phyloP scores from a whole-genome alignment of 305 asterid genomes.

The Coffea humblotiana region DNA sequence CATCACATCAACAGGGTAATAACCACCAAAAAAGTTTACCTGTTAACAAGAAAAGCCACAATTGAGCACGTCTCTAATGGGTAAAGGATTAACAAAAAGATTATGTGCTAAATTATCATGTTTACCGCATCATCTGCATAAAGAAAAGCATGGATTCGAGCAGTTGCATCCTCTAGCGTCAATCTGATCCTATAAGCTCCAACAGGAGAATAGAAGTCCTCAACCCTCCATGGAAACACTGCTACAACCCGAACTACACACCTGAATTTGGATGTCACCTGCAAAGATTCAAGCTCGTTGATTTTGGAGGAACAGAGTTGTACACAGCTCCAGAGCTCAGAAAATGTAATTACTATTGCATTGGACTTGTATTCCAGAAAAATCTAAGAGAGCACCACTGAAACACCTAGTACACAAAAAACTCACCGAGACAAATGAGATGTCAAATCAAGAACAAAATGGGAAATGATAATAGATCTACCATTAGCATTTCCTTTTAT shows the following conservation, averaged over 20 bases:
- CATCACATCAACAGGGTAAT: slow-evolving; percentile 37
- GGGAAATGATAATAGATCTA: not conserved
- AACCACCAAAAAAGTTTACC: slow-evolving; percentile 49
- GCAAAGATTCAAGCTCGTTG: slow-evolving; percentile 24
- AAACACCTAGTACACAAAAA: not conserved
- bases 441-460: not conserved
- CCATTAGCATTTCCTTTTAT: not conserved
- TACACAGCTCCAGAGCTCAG: not conserved
- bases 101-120: not conserved
- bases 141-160: slow-evolving; percentile 73
- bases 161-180: slow-evolving; percentile 90
- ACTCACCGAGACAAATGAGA: not conserved
- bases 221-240: slow-evolving; percentile 53
- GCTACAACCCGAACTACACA: slow-evolving; percentile 76
- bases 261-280: slow-evolving; percentile 59
- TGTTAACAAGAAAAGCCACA: slow-evolving; percentile 21
- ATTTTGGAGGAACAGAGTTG: slow-evolving; percentile 3
- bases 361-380: not conserved
- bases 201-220: slow-evolving; percentile 48
- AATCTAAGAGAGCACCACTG: not conserved
- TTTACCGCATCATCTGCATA: slow-evolving; percentile 78
- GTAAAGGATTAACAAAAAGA: not conserved
- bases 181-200: slow-evolving; percentile 68
- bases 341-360: not conserved
- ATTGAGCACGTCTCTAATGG: not conserved